Percentiles rank a stretch among this genome's conserved stretches.
These are phyloP conservation scores for Funneliformis geosporum DNA, from an alignment of 192 early-diverging fungal species.

Conservation along the genomic window DNA sequence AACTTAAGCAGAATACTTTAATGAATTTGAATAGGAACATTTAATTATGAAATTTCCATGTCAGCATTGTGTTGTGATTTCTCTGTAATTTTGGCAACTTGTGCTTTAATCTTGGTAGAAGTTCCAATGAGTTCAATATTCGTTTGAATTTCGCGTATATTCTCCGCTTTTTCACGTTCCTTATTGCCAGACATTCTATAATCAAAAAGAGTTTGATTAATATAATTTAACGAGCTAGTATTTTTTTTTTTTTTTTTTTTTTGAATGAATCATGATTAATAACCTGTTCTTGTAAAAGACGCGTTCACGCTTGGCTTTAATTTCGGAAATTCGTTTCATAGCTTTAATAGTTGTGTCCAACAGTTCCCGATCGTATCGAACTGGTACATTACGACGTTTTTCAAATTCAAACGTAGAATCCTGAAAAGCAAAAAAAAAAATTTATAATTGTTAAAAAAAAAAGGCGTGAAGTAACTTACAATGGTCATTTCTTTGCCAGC, in stretches of 20 bases:
- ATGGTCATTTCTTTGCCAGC: conserved; percentile 99
- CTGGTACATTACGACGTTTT: conserved; percentile 96
- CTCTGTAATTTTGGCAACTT: conserved; percentile 64
- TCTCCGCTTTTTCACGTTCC: conserved; percentile 74
- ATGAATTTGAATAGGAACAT: background rate
- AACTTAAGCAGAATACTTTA: background rate
- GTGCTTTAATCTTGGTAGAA: conserved; percentile 58
- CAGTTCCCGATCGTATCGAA: conserved; percentile 95
- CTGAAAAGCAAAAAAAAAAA: conserved; percentile 39
- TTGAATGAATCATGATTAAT: background rate
- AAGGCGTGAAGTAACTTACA: conserved; percentile 52
- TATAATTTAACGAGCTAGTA: background rate
- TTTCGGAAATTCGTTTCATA: conserved; percentile 97
- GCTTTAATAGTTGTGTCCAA: conserved; percentile 98
- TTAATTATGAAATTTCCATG: conserved; percentile 65
- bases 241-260: too few species aligned
- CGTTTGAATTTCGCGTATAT: conserved; percentile 76
- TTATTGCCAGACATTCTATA: conserved; percentile 77
- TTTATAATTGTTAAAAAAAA: background rate
- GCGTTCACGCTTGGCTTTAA: conserved; percentile 88
- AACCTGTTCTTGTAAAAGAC: conserved; percentile 88
- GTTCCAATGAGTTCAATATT: conserved; percentile 85
- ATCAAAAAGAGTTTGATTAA: background rate
- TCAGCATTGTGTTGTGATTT: conserved; percentile 54
- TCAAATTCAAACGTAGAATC: conserved; percentile 98